Evolutionary conservation across 305 asterid species (phyloP), one percentile per base, ranked within the genome.

Genomic region (Galium porrigens): DNA sequence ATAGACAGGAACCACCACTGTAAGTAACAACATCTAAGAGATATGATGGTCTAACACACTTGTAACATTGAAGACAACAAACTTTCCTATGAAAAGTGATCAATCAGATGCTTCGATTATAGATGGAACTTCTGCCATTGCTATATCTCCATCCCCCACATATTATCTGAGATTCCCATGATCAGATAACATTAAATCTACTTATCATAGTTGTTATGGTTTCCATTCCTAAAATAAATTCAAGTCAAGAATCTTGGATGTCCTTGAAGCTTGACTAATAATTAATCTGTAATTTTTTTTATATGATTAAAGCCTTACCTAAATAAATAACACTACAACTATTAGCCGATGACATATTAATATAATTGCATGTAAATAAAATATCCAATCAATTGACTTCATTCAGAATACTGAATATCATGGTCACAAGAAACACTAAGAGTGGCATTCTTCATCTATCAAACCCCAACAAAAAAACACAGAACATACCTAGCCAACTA

Each of bases 401-500:
- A 52, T 3, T 27, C 5, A 15, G 41, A 30, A 29, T 27, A 14
- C 27, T 8, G 15, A 15, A 27, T 12, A 27, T 42, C 22, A 15
- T 15, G 46, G 17, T 3, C 29, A 14, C 25, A 64, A n/a, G 39
- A 1, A 14, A 30, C 39, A n/a, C 20, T 46, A 4, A 42, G 17
- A 52, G 58, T n/a, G 15, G 7, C 9, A 58, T 7, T 48, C 5
- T 8, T 39, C 0, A 55, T 11, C 42, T n/a, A 20, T 63, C 25
- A 6, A 46, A 22, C 22, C 22, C n/a, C n/a, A 62, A 34, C 53
- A 5, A 44, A 34, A 12, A 27, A 58, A 48, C n/a, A 64, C 39
- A 29, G 57, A 42, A 68, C 77, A 58, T 64, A 73, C 77, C 77
- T 58, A 73, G 69, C 74, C 73, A 73, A 64, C 74, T 73, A 34